Conservation (phyloP, 1,284 basidiomycete species). For the Sparassis latifolia region DNA sequence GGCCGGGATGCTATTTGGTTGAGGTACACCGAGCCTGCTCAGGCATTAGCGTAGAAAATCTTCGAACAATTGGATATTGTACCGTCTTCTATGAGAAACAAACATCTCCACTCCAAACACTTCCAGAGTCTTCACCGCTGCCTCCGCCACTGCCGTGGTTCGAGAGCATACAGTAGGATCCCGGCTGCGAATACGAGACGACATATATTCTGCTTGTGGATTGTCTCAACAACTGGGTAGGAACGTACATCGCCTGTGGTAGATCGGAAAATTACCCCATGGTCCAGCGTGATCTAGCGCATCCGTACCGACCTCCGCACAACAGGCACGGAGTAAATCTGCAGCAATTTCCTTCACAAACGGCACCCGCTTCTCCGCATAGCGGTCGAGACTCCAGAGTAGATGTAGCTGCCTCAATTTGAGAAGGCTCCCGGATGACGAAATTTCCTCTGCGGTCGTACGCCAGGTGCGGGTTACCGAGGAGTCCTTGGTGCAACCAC, state of each 20-base stretch:
- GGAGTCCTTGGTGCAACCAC: conserved; percentile 53
- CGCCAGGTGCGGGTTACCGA: conserved; percentile 80
- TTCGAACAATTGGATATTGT: conserved; percentile 6
- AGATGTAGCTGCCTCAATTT: conserved; percentile 60
- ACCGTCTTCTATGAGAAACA: conserved; percentile 80
- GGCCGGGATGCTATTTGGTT: conserved; percentile 99
- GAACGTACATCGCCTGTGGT: conserved; percentile 69
- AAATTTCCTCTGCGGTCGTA: conserved; percentile 98
- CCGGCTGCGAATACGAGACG: conserved; percentile 78
- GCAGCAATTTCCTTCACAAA: conserved; percentile 93
- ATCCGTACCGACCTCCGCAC: too few species aligned
- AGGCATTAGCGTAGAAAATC: conserved; percentile 2
- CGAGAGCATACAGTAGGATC: conserved; percentile 52
- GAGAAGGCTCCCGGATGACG: conserved; percentile 54
- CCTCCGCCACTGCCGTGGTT: conserved; percentile 76
- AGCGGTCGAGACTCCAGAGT: conserved; percentile 62
- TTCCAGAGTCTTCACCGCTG: conserved; percentile 73
- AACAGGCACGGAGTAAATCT: too few species aligned
- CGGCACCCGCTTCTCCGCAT: conserved; percentile 92
- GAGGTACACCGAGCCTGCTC: conserved; percentile 63
- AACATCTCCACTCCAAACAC: conserved; percentile 98
- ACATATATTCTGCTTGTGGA: conserved; percentile 90
- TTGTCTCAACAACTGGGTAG: conserved; percentile 93
- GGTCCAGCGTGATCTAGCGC: too few species aligned
- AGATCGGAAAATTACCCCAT: conserved; percentile 91